Percentiles rank a stretch among this genome's conserved stretches.
Conservation (phyloP, 140 eudicot species). For the Flaveria floridana region DNA sequence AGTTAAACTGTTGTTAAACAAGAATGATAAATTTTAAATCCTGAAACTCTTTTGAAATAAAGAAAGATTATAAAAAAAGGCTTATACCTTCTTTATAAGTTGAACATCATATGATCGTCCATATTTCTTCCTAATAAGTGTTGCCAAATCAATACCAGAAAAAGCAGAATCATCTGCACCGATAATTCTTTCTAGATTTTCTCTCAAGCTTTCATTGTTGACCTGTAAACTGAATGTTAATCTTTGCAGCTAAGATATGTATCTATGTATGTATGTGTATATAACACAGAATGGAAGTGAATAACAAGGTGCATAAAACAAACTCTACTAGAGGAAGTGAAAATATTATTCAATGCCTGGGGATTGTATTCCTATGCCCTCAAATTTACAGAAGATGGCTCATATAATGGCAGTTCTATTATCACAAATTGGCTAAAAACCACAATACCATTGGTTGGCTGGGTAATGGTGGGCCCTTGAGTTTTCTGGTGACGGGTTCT, state of each 20-base stretch:
- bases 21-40: neutral
- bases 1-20: neutral
- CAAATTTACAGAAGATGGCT: neutral
- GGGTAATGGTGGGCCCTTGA: neutral
- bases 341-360: neutral
- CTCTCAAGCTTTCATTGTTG: constrained; percentile 58
- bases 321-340: neutral
- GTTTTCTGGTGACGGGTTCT: neutral
- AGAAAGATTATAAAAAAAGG: neutral
- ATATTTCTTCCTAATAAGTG: constrained; percentile 83
- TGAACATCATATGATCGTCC: constrained; percentile 96
- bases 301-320: constrained; percentile 1
- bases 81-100: constrained; percentile 82
- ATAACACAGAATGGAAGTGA: neutral
- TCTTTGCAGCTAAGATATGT: constrained; percentile 13
- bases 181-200: constrained; percentile 77
- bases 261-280: neutral
- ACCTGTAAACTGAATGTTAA: constrained; percentile 43
- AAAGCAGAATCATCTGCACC: constrained; percentile 89
- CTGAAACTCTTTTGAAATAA: neutral
- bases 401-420: neutral
- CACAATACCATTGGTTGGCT: neutral
- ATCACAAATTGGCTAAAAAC: neutral
- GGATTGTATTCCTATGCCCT: neutral
- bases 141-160: constrained; percentile 89